Conservation (phyloP, 441 rosid species). For the Populus hybrid region DNA sequence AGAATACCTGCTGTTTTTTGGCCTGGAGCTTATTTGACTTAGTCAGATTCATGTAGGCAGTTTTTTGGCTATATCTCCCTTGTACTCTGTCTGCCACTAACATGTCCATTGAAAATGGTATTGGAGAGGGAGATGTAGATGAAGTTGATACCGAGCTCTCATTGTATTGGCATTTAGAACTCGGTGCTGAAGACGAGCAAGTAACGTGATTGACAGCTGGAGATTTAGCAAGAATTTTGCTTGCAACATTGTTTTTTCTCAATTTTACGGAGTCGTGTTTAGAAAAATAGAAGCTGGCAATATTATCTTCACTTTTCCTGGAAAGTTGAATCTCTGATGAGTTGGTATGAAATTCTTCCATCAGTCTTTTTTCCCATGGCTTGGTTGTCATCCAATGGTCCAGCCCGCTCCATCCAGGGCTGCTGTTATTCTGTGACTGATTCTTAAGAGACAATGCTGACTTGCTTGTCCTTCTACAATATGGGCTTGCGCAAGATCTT, state of each 20-base stretch:
- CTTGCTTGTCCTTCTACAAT: slow-evolving; percentile 38
- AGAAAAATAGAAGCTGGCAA: slow-evolving; percentile 26
- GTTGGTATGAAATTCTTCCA: slow-evolving; percentile 41
- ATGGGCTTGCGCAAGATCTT: slow-evolving; percentile 58
- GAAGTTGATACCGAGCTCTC: slow-evolving; percentile 48
- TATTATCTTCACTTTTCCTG: slow-evolving; percentile 57
- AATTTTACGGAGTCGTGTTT: slow-evolving; percentile 42
- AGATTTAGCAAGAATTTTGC: slow-evolving; percentile 41
- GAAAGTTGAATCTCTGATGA: slow-evolving; percentile 33
- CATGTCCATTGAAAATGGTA: slow-evolving; percentile 27
- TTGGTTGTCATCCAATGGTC: slow-evolving; percentile 79
- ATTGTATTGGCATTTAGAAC: slow-evolving; percentile 39
- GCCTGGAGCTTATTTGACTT: slow-evolving; percentile 52
- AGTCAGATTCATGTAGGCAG: slow-evolving; percentile 61
- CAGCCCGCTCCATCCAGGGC: slow-evolving; percentile 57
- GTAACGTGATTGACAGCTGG: slow-evolving; percentile 29
- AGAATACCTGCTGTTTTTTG: slow-evolving; percentile 30
- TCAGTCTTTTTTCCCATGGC: slow-evolving; percentile 67
- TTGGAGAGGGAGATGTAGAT: slow-evolving; percentile 37
- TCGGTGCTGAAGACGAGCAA: slow-evolving; percentile 39
- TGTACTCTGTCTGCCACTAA: slow-evolving; percentile 28
- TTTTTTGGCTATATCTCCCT: slow-evolving; percentile 35
- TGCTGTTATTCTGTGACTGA: slow-evolving; percentile 36
- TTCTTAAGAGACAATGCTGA: slow-evolving; percentile 33
- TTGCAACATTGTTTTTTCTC: slow-evolving; percentile 44